Conservation (phyloP, 2,329 filamentous ascomycete species). For the Aspergillus proliferans region DNA sequence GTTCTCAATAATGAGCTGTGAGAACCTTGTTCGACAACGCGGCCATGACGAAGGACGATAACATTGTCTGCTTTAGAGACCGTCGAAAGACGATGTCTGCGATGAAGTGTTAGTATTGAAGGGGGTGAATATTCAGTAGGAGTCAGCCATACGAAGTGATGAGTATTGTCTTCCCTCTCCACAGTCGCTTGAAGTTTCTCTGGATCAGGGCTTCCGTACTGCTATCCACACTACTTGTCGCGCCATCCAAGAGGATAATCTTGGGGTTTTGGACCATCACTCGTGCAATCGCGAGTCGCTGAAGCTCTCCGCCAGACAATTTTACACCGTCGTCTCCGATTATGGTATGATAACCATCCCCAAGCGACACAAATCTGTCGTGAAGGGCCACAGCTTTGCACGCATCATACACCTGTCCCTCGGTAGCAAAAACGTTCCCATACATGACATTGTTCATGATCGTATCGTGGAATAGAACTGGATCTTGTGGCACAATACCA, state of each 20-base stretch:
- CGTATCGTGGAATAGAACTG: conserved; percentile 58
- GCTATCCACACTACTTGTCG: conserved; percentile 46
- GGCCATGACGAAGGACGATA: conserved; percentile 58
- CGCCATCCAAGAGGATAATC: conserved; percentile 46
- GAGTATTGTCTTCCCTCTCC: conserved; percentile 47
- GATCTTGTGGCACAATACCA: conserved; percentile 60
- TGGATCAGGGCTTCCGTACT: conserved; percentile 44
- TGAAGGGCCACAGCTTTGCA: conserved; percentile 59
- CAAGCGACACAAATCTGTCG: conserved; percentile 56
- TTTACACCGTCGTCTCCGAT: conserved; percentile 47
- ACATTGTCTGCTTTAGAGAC: conserved; percentile 64
- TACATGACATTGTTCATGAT: conserved; percentile 62
- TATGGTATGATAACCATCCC: conserved; percentile 44
- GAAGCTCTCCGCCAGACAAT: conserved; percentile 48
- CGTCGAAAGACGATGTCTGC: conserved; percentile 53
- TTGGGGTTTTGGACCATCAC: conserved; percentile 40
- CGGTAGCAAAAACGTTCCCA: conserved; percentile 54
- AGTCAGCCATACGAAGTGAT: conserved; percentile 41
- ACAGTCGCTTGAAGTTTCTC: conserved; percentile 41
- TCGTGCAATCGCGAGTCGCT: conserved; percentile 45
- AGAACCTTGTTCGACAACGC: conserved; percentile 57
- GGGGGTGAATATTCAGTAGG: background rate
- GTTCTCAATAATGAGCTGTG: conserved; percentile 54
- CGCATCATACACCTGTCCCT: conserved; percentile 55
- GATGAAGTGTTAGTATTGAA: background rate